phyloP scores from a whole-genome alignment of 768 basidiomycete species.

The Tylopilus sp. region DNA sequence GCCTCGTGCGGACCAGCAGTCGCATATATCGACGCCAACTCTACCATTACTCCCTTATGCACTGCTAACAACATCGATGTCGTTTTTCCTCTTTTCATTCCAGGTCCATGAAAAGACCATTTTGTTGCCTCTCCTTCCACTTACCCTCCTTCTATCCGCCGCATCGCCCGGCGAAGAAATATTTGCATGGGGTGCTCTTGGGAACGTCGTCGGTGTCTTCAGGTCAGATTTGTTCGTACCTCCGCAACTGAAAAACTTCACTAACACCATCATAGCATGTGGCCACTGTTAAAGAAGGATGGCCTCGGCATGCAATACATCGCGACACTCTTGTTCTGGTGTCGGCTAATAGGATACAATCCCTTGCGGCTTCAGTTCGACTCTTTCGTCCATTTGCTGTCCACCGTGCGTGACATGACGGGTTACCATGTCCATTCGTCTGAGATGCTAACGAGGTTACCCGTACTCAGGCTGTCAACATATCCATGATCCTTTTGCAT shows the following conservation, averaged over 20 bases:
- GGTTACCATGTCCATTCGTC: not conserved
- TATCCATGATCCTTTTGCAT: slow-evolving; percentile 54
- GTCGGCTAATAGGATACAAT: slow-evolving; percentile 74
- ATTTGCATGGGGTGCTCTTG: slow-evolving; percentile 33
- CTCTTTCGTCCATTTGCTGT: slow-evolving; percentile 52
- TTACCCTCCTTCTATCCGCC: slow-evolving; percentile 70
- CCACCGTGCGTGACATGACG: slow-evolving; percentile 39
- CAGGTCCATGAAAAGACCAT: slow-evolving; percentile 97
- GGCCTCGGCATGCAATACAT: slow-evolving; percentile 74
- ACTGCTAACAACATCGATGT: slow-evolving; percentile 76
- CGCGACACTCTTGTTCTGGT: slow-evolving; percentile 72
- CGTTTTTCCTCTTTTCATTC: slow-evolving; percentile 96
- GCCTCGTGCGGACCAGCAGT: not conserved
- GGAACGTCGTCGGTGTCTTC: slow-evolving; percentile 84
- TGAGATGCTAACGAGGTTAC: not conserved
- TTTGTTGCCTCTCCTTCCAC: slow-evolving; percentile 78
- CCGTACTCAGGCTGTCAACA: slow-evolving; percentile 48
- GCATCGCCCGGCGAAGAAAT: slow-evolving; percentile 27
- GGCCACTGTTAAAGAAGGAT: slow-evolving; percentile 81
- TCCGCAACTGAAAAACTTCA: not conserved
- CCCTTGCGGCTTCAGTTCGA: slow-evolving; percentile 46
- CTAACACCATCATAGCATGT: slow-evolving; percentile 64
- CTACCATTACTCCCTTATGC: slow-evolving; percentile 75
- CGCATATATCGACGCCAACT: slow-evolving; percentile 43
- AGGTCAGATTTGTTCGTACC: slow-evolving; percentile 50